Conservation (phyloP, 306 rosid species). For the Corylus heterophylla region DNA sequence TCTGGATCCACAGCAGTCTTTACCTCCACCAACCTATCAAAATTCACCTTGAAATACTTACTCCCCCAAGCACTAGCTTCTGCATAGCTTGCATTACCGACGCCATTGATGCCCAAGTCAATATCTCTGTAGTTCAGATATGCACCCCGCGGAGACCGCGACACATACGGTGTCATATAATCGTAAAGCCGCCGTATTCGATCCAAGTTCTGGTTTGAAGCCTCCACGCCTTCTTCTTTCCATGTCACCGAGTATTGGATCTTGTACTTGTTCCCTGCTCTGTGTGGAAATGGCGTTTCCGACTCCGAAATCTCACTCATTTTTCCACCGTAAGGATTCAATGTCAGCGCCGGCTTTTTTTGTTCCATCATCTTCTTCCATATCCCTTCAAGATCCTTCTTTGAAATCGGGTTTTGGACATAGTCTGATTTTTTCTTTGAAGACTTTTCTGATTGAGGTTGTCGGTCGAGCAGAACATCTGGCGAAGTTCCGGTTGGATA, state of each 20-base stretch:
- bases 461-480: constrained; percentile 56
- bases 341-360: constrained; percentile 45
- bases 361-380: constrained; percentile 68
- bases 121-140: constrained; percentile 74
- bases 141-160: constrained; percentile 64
- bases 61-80: constrained; percentile 66
- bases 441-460: constrained; percentile 39
- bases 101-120: constrained; percentile 64
- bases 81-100: constrained; percentile 42
- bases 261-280: constrained; percentile 65
- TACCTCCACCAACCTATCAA: constrained; percentile 57
- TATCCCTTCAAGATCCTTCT: constrained; percentile 48
- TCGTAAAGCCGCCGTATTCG: constrained; percentile 50
- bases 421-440: constrained; percentile 79
- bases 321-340: constrained; percentile 70
- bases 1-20: constrained; percentile 60
- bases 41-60: constrained; percentile 68
- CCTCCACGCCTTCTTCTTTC: constrained; percentile 51
- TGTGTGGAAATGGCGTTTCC: constrained; percentile 72
- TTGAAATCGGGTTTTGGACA: constrained; percentile 53
- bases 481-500: constrained; percentile 47
- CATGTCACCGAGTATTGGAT: constrained; percentile 68
- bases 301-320: constrained; percentile 60
- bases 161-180: constrained; percentile 64
- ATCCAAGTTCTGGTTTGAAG: constrained; percentile 33